Evolutionary conservation across 495 filamentous ascomycete species (phyloP).

Genomic region (Xylaria intraflava): DNA sequence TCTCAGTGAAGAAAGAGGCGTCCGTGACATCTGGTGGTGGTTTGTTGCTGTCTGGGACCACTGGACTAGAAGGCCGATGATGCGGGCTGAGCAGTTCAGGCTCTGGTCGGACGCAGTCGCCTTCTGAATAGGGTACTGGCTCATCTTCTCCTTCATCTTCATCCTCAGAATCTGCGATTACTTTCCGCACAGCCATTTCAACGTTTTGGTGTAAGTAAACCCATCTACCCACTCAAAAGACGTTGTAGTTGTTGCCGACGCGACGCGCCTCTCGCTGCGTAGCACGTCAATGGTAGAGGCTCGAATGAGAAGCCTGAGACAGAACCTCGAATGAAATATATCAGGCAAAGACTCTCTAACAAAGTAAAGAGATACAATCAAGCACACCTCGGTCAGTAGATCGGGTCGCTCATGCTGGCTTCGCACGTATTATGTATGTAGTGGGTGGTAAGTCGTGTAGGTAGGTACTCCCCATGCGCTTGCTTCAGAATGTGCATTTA

Average conservation of each 20-base stretch:
- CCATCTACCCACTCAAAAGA: conserved; percentile 1
- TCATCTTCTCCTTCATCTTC: conserved; percentile 21
- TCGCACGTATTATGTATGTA: too few species aligned
- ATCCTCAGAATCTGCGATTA: conserved; percentile 27
- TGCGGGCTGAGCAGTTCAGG: conserved; percentile 23
- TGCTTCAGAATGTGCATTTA: too few species aligned
- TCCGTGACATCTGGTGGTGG: conserved; percentile 16
- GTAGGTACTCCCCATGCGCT: too few species aligned
- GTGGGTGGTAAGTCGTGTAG: too few species aligned
- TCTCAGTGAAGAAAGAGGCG: conserved; percentile 21
- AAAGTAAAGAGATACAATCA: background rate
- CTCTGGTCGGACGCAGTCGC: conserved; percentile 13
- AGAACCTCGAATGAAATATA: background rate
- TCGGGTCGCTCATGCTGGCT: too few species aligned
- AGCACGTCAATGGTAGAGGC: background rate
- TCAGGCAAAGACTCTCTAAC: background rate
- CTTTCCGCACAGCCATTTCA: conserved; percentile 18
- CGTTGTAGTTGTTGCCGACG: background rate
- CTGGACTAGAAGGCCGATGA: conserved; percentile 6
- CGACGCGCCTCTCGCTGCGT: conserved; percentile 6
- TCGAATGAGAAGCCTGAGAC: background rate
- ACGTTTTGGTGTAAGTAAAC: conserved; percentile 14
- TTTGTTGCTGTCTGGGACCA: conserved; percentile 1
- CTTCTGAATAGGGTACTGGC: conserved; percentile 7
- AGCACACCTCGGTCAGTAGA: too few species aligned